phyloP scores from a whole-genome alignment of 1,139 yeast genomes.

The Geotrichum phurueaensis region DNA sequence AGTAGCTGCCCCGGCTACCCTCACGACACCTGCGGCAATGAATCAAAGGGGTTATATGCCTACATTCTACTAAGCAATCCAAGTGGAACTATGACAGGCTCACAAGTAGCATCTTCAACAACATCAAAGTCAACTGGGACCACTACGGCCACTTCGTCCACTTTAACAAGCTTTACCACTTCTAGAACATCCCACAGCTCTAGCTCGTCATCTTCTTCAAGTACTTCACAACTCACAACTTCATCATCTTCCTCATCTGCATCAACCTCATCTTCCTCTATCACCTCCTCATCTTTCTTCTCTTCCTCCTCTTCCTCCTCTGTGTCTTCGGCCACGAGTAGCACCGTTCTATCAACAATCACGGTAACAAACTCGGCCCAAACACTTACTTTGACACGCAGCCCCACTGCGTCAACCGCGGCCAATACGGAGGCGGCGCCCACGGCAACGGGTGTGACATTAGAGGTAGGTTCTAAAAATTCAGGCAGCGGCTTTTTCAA shows the following conservation, averaged over 20 bases:
- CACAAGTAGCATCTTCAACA: slow-evolving; percentile 4
- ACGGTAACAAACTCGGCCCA: slow-evolving; percentile 19
- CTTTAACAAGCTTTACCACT: slow-evolving; percentile 22
- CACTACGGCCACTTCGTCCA: slow-evolving; percentile 29
- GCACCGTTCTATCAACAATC: slow-evolving; percentile 17
- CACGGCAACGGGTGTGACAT: slow-evolving; percentile 6
- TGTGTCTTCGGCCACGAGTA: slow-evolving; percentile 25
- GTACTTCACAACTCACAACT: background rate
- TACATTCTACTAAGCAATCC: slow-evolving; percentile 40
- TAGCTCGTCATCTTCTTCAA: background rate
- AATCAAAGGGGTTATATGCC: slow-evolving; percentile 37
- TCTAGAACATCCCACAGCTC: background rate
- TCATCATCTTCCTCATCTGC: background rate
- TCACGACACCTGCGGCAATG: slow-evolving; percentile 43
- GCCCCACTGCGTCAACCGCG: slow-evolving; percentile 29
- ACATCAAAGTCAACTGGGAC: slow-evolving; percentile 22
- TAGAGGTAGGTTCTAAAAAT: slow-evolving; percentile 1
- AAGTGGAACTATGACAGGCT: slow-evolving; percentile 26
- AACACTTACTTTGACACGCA: slow-evolving; percentile 11
- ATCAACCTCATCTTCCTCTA: slow-evolving; percentile 14
- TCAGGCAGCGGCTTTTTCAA: slow-evolving; percentile 40
- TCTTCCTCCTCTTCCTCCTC: slow-evolving; percentile 14
- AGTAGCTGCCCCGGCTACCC: slow-evolving; percentile 51
- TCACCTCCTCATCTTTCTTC: slow-evolving; percentile 16
- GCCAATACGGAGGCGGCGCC: slow-evolving; percentile 37